Evolutionary conservation across 176 grass and related monocot species (phyloP), one percentile per base, ranked within the genome.

Genomic region (Oryza rufipogon): DNA sequence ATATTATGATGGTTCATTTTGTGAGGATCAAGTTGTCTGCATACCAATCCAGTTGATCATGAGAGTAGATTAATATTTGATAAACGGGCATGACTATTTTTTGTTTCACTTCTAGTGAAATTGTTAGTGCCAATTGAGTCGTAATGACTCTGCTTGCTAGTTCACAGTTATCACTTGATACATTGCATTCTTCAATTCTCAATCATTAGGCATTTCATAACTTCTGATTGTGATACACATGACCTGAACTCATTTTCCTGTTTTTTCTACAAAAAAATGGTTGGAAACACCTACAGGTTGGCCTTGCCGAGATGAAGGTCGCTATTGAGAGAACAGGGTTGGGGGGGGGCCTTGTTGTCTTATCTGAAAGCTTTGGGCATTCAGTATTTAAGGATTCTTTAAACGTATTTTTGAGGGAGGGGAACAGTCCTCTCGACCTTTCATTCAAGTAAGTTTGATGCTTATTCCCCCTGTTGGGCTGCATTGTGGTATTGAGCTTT

Each of bases 301-400:
- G 96, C 44, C 77, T 96, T 84, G 93, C 96, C 1, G 96, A 99
- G 88, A 99, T 99, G 93, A 99, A 99, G 89, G 88, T 96, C 78
- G 85, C 86, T 51, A 92, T 99, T 79, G 96, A 99, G 87, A 94
- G 96, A 93, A 99, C 96, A 68, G 93, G n/a, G n/a, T n/a, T n/a
- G n/a, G n/a, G n/a, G n/a, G n/a, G 96, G 81, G 96, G 96, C 13
- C 93, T 99, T 85, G 96, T 99, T 76, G 93, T 99, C 74, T 85
- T 99, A 36, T 93, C 96, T 83, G 96, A 99, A 90, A 99, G 96
- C 90, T 99, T 96, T 89, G 96, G 96, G 25, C 96, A 99, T 82
- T 48, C 96, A 0, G 96, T 99, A 74, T 99, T 99, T 60, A 99
- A 94, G 86, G 93, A 99, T 83, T 99, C 96, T 68, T 99, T 88